Evolutionary conservation across 495 filamentous ascomycete genomes (phyloP).

Genomic region (Haplographium delicatum): DNA sequence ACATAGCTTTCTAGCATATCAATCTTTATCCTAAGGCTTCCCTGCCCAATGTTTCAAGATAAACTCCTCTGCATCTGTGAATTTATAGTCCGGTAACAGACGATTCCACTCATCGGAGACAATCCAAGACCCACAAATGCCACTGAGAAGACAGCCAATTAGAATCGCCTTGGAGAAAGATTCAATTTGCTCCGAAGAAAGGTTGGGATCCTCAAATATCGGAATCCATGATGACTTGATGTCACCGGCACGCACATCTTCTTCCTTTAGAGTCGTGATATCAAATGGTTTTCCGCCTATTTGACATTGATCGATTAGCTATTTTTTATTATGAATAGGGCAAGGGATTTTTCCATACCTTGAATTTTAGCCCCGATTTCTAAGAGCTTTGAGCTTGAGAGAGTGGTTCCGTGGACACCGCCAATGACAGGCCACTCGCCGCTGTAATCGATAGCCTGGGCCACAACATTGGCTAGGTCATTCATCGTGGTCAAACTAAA

Average conservation of each 20-base stretch:
- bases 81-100: constrained; percentile 5
- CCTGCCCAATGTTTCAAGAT: background rate
- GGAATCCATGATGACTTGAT: constrained; percentile 4
- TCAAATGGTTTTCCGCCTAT: constrained; percentile 3
- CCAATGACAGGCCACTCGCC: constrained; percentile 50
- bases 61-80: constrained; percentile 1
- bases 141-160: background rate
- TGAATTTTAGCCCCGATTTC: constrained; percentile 42
- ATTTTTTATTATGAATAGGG: background rate
- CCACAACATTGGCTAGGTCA: constrained; percentile 43
- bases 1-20: too few relatives aligned
- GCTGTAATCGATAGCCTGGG: constrained; percentile 42
- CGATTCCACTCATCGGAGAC: constrained; percentile 5
- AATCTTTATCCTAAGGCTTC: background rate
- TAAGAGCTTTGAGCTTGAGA: constrained; percentile 40
- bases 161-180: background rate
- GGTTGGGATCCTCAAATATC: background rate
- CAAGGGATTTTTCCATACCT: constrained; percentile 29
- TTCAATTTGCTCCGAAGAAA: background rate
- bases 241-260: constrained; percentile 4
- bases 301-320: background rate
- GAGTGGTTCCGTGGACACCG: constrained; percentile 42
- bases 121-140: background rate
- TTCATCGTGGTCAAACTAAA: constrained; percentile 42
- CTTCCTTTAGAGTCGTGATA: background rate